Base-by-base conservation (phyloP, 2,329 filamentous ascomycete species). In the Calcarisporium arbuscula region DNA sequence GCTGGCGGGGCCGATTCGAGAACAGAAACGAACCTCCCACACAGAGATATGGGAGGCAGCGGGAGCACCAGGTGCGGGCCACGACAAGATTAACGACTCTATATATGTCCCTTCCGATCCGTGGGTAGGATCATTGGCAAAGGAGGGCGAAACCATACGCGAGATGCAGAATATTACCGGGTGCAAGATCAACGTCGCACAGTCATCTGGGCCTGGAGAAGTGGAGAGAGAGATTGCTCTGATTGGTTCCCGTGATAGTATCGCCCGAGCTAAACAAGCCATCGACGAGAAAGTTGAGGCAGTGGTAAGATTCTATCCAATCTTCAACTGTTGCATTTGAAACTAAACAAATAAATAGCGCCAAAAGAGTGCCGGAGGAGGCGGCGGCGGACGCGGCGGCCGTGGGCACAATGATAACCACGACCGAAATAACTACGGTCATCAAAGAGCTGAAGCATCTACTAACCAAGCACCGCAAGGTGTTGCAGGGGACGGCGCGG, bases 41-140 rank as follows among this genome's bases (percentile, higher is more conserved):
- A 48, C 10, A 53, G 61, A 20, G 58, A 61, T 32, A 58, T 58
- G 47, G 49, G 47, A 8, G 56, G 51, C 30, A 49, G 48, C 31
- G 56, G 49, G 19, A 60, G 51, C 23, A 53, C 50, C 26, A 57
- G 54, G 18, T 56, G 65, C 65, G 15, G 64, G 60, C 4, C 56
- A 57, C 17, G 82, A 85, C 47, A 90, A 89, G 65, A 73, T 84
- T 50, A 88, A 82, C 51, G 86, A 95, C 52, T 80, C 78, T 26
- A 86, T 95, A 43, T 80, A 78, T 47, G 87, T 95, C 8, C 88
- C 88, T 10, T 90, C 87, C 16, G 88, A 95, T 56, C 84, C 88
- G 6, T 88, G 95, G 35, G 88, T 88, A 41, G 95, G 95, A 88
- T 94, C 95, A 45, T 95, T 95, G 41, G 88, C 89, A 45, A 94